phyloP scores from a whole-genome alignment of 202 grass and related monocot species.

The Saccharum hybrid region DNA sequence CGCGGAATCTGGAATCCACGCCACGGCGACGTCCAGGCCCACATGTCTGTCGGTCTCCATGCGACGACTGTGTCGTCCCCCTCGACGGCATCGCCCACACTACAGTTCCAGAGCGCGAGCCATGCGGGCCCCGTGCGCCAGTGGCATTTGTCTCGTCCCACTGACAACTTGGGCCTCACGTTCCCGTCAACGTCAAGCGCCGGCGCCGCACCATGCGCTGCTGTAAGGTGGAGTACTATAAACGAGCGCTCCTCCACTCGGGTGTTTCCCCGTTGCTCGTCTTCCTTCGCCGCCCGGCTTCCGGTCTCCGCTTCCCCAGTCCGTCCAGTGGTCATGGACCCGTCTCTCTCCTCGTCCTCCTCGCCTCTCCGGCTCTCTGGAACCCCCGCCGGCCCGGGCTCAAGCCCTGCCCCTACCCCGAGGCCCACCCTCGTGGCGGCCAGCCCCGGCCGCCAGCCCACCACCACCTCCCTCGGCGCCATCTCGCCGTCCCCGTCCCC shows the following conservation, averaged over 20 bases:
- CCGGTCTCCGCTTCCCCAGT: conserved; percentile 28
- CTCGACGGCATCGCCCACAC: conserved; percentile 1
- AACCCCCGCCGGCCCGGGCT: background rate
- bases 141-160: background rate
- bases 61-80: background rate
- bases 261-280: background rate
- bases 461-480: conserved; percentile 29
- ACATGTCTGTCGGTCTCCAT: background rate
- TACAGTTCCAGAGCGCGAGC: too few relatives aligned
- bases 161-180: background rate
- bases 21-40: background rate
- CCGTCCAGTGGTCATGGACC: conserved; percentile 26
- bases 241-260: background rate
- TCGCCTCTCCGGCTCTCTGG: conserved; percentile 24
- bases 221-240: too few relatives aligned
- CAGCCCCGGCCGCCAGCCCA: background rate
- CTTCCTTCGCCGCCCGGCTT: conserved; percentile 15
- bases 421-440: background rate
- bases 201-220: too few relatives aligned
- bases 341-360: conserved; percentile 13
- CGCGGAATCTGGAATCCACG: background rate
- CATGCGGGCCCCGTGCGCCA: too few relatives aligned
- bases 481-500: conserved; percentile 49
- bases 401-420: too few relatives aligned
- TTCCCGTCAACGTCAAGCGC: too few relatives aligned